phyloP scores from a whole-genome alignment of 371 early-diverging fungal genomes.

The Polyrhizophydium stewartii region DNA sequence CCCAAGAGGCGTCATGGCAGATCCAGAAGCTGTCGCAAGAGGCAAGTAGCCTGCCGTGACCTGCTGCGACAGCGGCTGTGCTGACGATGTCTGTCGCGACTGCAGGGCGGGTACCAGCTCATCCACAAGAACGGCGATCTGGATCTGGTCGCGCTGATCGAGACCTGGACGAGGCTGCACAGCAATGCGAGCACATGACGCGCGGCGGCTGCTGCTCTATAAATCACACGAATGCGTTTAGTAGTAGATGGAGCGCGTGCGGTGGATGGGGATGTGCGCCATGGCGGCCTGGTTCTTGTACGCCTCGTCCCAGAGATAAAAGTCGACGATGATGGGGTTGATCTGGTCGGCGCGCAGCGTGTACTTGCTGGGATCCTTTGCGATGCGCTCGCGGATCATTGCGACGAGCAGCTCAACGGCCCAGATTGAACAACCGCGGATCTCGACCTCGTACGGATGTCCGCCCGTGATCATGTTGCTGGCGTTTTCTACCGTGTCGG shows the following conservation, averaged over 20 bases:
- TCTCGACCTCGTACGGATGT: conserved; percentile 70
- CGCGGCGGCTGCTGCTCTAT: background rate
- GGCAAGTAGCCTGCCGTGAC: background rate
- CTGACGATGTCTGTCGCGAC: background rate
- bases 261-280: conserved; percentile 70
- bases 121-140: background rate
- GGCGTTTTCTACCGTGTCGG: too few species aligned
- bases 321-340: conserved; percentile 83
- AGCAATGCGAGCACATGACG: background rate
- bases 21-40: background rate
- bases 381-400: too few species aligned
- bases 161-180: background rate
- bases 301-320: conserved; percentile 86
- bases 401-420: conserved; percentile 69
- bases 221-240: conserved; percentile 32
- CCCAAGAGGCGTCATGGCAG: background rate
- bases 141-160: background rate
- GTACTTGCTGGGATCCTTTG: conserved; percentile 15
- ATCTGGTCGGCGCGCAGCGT: background rate
- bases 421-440: conserved; percentile 82
- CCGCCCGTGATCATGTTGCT: conserved; percentile 27
- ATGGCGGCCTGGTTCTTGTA: conserved; percentile 56
- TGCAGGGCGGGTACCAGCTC: background rate
- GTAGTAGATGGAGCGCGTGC: conserved; percentile 72
- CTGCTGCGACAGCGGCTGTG: background rate